Conservation (phyloP, 1,284 basidiomycete species). For the Ganoderma resinaceum region DNA sequence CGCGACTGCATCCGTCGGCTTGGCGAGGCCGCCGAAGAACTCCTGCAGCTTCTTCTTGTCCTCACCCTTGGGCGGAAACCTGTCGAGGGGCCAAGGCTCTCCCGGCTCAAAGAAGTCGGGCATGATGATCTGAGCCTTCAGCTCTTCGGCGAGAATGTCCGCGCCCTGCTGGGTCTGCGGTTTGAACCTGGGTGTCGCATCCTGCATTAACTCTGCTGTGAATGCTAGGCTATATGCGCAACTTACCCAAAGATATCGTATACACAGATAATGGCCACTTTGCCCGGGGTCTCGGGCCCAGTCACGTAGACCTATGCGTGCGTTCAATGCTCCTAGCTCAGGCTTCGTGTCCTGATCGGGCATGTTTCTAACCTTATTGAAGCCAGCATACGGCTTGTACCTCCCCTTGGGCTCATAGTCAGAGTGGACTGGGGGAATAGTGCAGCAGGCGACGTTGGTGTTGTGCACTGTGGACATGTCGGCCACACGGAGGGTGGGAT, state of each 20-base stretch:
- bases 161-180: constrained; percentile 69
- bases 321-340: constrained; percentile 3
- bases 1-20: constrained; percentile 48
- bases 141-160: constrained; percentile 61
- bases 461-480: constrained; percentile 58
- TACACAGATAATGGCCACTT: constrained; percentile 62
- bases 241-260: constrained; percentile 71
- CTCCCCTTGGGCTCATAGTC: constrained; percentile 59
- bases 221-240: constrained; percentile 11
- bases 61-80: constrained; percentile 61
- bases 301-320: constrained; percentile 55
- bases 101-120: constrained; percentile 70
- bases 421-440: constrained; percentile 58
- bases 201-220: constrained; percentile 5
- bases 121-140: constrained; percentile 64
- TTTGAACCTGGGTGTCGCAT: constrained; percentile 46
- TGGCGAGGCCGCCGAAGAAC: constrained; percentile 62
- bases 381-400: constrained; percentile 50
- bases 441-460: constrained; percentile 66
- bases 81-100: constrained; percentile 54
- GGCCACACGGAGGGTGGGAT: constrained; percentile 30
- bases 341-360: constrained; percentile 5
- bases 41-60: constrained; percentile 56
- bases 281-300: constrained; percentile 50
- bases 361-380: constrained; percentile 39